Evolutionary conservation across 208 protist genomes (phyloP).

Genomic region (Endotrypanum monterogeii): DNA sequence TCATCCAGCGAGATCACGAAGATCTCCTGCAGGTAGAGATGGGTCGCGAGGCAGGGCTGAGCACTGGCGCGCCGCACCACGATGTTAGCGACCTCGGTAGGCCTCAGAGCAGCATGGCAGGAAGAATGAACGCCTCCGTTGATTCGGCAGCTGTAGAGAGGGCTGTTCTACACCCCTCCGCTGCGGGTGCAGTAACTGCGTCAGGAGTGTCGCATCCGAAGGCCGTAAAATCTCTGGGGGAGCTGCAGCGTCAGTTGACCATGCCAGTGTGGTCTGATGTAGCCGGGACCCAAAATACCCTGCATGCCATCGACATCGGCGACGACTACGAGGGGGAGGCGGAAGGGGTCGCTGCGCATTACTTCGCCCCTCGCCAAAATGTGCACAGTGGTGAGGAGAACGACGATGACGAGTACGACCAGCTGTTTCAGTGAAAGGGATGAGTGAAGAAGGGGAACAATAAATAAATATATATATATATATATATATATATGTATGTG

Average conservation of each 20-base stretch:
- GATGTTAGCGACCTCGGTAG: background rate
- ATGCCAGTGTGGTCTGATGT: constrained; percentile 1
- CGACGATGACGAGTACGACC: constrained; percentile 37
- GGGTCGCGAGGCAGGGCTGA: constrained; percentile 20
- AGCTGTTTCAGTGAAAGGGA: constrained; percentile 29
- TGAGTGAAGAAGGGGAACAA: background rate
- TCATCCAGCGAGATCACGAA: constrained; percentile 67
- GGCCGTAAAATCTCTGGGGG: constrained; percentile 28
- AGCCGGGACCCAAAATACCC: background rate
- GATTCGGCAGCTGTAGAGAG: background rate
- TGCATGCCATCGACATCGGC: constrained; percentile 11
- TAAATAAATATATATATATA: too few relatives aligned
- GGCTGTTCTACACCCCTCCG: background rate
- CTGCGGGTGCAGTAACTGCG: background rate
- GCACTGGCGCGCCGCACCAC: background rate
- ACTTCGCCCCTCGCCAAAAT: constrained; percentile 43
- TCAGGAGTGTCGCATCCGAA: background rate
- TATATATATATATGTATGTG: too few relatives aligned
- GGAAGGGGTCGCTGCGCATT: constrained; percentile 37
- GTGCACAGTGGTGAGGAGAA: constrained; percentile 33
- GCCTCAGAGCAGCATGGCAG: background rate
- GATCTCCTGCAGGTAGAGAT: constrained; percentile 53
- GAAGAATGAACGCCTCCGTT: background rate
- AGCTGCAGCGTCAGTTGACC: constrained; percentile 31
- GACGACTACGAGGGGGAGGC: constrained; percentile 38